A percentile compares a stretch with the other conserved stretches of the same genome.
Evolutionary conservation across 148 eudicot species (phyloP).

Genomic region (Heliamphora exappendiculata): DNA sequence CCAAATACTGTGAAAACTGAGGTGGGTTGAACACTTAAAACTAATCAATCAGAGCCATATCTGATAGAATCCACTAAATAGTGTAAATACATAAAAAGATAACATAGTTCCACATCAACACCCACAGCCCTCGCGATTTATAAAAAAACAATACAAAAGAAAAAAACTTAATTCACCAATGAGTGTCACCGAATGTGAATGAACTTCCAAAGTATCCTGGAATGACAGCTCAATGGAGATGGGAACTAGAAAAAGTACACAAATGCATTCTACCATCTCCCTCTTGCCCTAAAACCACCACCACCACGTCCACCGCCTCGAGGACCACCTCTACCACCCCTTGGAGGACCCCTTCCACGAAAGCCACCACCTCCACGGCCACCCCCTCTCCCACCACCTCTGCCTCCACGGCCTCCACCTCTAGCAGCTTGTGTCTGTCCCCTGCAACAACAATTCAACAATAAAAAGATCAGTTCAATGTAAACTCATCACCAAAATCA

Average conservation of each 20-base stretch:
- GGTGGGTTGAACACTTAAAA: neutral
- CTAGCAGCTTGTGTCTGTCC: slow-evolving; percentile 37
- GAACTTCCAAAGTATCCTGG: neutral
- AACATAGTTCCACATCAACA: neutral
- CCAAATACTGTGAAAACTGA: neutral
- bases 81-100: neutral
- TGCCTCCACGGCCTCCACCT: slow-evolving; percentile 48
- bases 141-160: too few species aligned
- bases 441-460: slow-evolving; percentile 22
- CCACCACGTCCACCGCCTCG: slow-evolving; percentile 19
- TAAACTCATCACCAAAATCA: neutral
- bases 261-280: slow-evolving; percentile 15
- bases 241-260: slow-evolving; percentile 1
- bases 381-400: slow-evolving; percentile 33
- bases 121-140: neutral
- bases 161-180: too few species aligned
- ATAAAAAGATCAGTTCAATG: neutral
- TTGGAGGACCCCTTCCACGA: slow-evolving; percentile 23
- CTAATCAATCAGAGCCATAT: neutral
- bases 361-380: slow-evolving; percentile 26
- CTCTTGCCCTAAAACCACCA: slow-evolving; percentile 18
- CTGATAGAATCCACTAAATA: neutral
- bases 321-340: slow-evolving; percentile 16
- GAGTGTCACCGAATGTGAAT: too few species aligned
- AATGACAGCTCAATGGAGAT: slow-evolving; percentile 1